phyloP scores from a whole-genome alignment of 208 protist species.

The Acanthamoeba lenticulata region DNA sequence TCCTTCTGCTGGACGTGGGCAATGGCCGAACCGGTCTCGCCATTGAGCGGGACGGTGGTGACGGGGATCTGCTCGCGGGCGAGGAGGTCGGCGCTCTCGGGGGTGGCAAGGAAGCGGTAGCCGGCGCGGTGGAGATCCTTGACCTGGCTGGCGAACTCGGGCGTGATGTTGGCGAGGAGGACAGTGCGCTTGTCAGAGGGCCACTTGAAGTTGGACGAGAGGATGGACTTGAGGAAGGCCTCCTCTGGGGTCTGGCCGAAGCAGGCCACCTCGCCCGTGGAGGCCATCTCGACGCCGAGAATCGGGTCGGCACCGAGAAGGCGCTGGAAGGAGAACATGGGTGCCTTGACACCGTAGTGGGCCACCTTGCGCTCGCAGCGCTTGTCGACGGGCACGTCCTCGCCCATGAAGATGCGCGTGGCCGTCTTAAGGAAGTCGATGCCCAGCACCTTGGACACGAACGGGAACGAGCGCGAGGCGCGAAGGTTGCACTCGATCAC shows the following conservation, averaged over 20 bases:
- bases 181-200: conserved; percentile 82
- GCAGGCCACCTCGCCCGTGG: conserved; percentile 88
- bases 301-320: conserved; percentile 97
- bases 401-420: conserved; percentile 72
- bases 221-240: conserved; percentile 88
- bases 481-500: conserved; percentile 97
- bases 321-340: conserved; percentile 98
- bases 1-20: background rate
- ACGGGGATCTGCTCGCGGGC: conserved; percentile 85
- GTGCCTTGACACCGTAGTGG: conserved; percentile 93
- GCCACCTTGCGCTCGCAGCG: background rate
- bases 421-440: conserved; percentile 94
- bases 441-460: conserved; percentile 95
- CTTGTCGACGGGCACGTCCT: conserved; percentile 15
- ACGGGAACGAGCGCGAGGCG: conserved; percentile 96
- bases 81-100: conserved; percentile 88
- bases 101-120: conserved; percentile 89
- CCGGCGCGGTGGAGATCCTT: conserved; percentile 74
- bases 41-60: background rate
- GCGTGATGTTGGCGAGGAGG: conserved; percentile 83
- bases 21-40: background rate
- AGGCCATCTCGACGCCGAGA: conserved; percentile 98
- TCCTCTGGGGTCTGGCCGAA: conserved; percentile 86
- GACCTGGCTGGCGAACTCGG: conserved; percentile 76
- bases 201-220: conserved; percentile 88